Percentiles rank a stretch among this genome's conserved stretches.
These are phyloP conservation scores for Leersia perrieri DNA, from an alignment of 176 grass and related monocot species.

Conservation along the genomic window DNA sequence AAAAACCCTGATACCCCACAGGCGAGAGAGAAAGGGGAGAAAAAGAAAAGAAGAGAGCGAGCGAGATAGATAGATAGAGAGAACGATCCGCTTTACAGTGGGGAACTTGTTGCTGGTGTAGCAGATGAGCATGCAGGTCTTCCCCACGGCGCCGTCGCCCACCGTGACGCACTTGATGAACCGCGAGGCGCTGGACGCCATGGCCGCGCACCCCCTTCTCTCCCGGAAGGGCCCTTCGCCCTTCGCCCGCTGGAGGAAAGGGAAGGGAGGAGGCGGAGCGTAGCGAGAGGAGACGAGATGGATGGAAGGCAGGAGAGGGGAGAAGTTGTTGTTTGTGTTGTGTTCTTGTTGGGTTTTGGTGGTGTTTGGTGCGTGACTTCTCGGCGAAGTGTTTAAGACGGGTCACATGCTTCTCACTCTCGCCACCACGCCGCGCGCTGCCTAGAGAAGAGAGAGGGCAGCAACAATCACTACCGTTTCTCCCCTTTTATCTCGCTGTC, in stretches of 20 bases:
- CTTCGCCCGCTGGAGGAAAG: constrained; percentile 26
- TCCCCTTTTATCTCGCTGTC: constrained; percentile 17
- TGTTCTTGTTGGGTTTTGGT: constrained; percentile 8
- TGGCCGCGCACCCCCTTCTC: constrained; percentile 33
- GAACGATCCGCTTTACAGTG: constrained; percentile 44
- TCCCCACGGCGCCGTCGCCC: constrained; percentile 96
- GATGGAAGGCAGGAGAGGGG: not conserved
- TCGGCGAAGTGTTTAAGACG: constrained; percentile 39
- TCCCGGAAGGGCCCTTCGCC: too few species aligned
- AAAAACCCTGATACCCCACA: not conserved
- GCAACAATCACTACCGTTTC: not conserved
- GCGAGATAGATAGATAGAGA: too few species aligned
- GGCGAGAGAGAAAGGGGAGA: not conserved
- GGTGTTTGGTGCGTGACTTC: constrained; percentile 53
- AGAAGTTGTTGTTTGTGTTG: too few species aligned
- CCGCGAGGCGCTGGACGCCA: constrained; percentile 85
- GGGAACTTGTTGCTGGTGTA: constrained; percentile 99
- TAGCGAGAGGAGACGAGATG: not conserved
- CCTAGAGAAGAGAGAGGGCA: constrained; percentile 2
- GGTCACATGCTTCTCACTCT: constrained; percentile 54
- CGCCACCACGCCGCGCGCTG: constrained; percentile 13
- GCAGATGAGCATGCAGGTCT: constrained; percentile 99
- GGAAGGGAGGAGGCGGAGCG: constrained; percentile 1
- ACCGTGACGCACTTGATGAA: constrained; percentile 99
- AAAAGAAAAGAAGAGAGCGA: not conserved